These are phyloP conservation scores for Ceratocystis harringtonii DNA, from an alignment of 2,329 filamentous ascomycete species.

Conservation along the genomic window DNA sequence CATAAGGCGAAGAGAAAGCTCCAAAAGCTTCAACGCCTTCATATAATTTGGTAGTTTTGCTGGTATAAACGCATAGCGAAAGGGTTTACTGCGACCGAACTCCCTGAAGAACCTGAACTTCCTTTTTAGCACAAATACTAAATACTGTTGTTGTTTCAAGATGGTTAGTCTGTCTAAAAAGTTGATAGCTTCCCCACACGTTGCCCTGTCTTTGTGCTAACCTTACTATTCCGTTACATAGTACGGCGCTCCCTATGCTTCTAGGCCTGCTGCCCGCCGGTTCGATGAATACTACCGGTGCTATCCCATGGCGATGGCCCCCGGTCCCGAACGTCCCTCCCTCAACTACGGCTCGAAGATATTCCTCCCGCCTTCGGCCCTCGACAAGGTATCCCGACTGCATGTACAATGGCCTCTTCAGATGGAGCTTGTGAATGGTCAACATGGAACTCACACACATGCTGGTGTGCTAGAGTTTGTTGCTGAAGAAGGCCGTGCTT, in stretches of 20 bases:
- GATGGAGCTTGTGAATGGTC: constrained; percentile 88
- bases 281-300: constrained; percentile 99
- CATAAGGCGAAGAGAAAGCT: constrained; percentile 11
- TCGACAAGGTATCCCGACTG: constrained; percentile 89
- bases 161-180: constrained; percentile 6
- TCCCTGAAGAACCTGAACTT: too few species aligned
- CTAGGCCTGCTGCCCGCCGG: constrained; percentile 46
- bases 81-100: too few species aligned
- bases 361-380: constrained; percentile 84
- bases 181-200: neutral
- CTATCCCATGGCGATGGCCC: constrained; percentile 89
- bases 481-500: constrained; percentile 90
- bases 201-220: neutral
- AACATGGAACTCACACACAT: constrained; percentile 66
- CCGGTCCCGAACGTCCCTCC: constrained; percentile 72
- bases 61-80: too few species aligned
- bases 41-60: too few species aligned
- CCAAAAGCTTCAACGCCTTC: neutral
- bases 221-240: neutral
- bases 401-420: constrained; percentile 97
- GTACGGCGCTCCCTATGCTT: constrained; percentile 22
- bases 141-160: neutral
- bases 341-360: constrained; percentile 97
- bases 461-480: constrained; percentile 95
- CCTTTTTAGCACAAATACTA: too few species aligned